Percentiles rank a stretch among this genome's conserved stretches.
Conservation (phyloP, 2,329 filamentous ascomycete species). For the Sporothrix pseudoabietina region DNA sequence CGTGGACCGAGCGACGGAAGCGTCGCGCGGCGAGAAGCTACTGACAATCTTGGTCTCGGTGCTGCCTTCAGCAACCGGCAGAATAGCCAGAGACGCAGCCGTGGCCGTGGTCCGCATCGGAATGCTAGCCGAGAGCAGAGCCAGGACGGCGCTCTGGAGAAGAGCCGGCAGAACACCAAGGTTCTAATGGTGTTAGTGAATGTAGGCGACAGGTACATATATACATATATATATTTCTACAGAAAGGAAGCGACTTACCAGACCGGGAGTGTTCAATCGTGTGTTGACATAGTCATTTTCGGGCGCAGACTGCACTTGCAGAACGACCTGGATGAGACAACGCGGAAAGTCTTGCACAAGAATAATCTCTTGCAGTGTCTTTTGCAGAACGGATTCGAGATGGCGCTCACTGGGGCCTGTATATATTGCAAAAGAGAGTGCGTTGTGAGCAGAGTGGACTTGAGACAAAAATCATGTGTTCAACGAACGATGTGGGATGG, state of each 20-base stretch:
- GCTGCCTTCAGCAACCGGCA: slow-evolving; percentile 54
- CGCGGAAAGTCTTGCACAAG: slow-evolving; percentile 75
- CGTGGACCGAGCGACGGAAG: slow-evolving; percentile 66
- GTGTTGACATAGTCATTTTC: slow-evolving; percentile 66
- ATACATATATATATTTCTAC: too few relatives aligned
- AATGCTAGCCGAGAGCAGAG: slow-evolving; percentile 78
- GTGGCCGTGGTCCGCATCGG: slow-evolving; percentile 75
- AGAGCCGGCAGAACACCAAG: slow-evolving; percentile 79
- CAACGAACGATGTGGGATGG: slow-evolving; percentile 27
- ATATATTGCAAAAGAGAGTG: slow-evolving; percentile 39
- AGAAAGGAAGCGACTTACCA: slow-evolving; percentile 48
- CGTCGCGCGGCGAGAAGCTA: slow-evolving; percentile 65
- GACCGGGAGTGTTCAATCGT: slow-evolving; percentile 61
- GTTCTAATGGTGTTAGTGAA: slow-evolving; percentile 56
- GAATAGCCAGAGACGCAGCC: slow-evolving; percentile 64
- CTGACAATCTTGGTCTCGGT: slow-evolving; percentile 49
- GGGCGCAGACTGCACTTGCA: slow-evolving; percentile 73
- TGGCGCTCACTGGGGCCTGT: slow-evolving; percentile 74
- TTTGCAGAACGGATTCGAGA: slow-evolving; percentile 74
- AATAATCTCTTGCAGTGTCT: slow-evolving; percentile 72
- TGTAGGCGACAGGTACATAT: background rate
- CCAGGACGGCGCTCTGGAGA: slow-evolving; percentile 75
- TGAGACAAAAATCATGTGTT: slow-evolving; percentile 27
- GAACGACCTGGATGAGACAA: slow-evolving; percentile 74
- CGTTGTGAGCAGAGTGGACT: slow-evolving; percentile 24